Evolutionary conservation across 179 eudicot genomes (phyloP).

Genomic region (Camellia oleifera): DNA sequence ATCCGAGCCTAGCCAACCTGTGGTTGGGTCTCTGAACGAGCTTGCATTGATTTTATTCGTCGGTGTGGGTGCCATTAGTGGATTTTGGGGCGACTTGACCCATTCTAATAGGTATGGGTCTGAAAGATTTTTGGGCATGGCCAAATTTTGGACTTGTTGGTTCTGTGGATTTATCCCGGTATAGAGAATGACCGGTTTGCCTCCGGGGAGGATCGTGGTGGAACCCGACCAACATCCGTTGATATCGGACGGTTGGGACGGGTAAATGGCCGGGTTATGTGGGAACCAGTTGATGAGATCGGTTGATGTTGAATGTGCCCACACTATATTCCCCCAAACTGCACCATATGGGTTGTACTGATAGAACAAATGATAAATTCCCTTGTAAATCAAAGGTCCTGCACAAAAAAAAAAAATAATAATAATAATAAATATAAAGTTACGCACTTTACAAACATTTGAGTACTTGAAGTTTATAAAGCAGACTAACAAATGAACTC

Average conservation of each 20-base stretch:
- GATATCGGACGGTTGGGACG: slow-evolving; percentile 25
- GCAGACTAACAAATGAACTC: neutral
- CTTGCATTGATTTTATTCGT: slow-evolving; percentile 27
- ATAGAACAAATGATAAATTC: slow-evolving; percentile 51
- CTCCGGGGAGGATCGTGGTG: slow-evolving; percentile 45
- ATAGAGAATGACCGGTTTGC: slow-evolving; percentile 42
- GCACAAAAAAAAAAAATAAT: neutral
- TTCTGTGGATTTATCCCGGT: slow-evolving; percentile 41
- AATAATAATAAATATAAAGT: neutral
- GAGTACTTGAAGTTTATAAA: too few relatives aligned
- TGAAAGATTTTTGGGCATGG: slow-evolving; percentile 37
- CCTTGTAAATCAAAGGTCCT: slow-evolving; percentile 50
- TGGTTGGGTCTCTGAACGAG: slow-evolving; percentile 46
- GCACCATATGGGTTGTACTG: slow-evolving; percentile 54
- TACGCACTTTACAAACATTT: neutral
- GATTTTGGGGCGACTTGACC: slow-evolving; percentile 25
- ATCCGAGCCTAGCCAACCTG: slow-evolving; percentile 37
- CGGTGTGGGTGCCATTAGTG: slow-evolving; percentile 32
- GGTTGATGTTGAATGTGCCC: slow-evolving; percentile 47
- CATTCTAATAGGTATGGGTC: slow-evolving; percentile 53
- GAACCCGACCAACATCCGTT: slow-evolving; percentile 60
- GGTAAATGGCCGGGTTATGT: slow-evolving; percentile 35
- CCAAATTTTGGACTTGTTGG: slow-evolving; percentile 49
- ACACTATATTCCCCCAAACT: slow-evolving; percentile 43
- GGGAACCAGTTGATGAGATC: slow-evolving; percentile 52